Evolutionary conservation across 106 monocot species (phyloP).

Genomic region (Dioscorea alata): DNA sequence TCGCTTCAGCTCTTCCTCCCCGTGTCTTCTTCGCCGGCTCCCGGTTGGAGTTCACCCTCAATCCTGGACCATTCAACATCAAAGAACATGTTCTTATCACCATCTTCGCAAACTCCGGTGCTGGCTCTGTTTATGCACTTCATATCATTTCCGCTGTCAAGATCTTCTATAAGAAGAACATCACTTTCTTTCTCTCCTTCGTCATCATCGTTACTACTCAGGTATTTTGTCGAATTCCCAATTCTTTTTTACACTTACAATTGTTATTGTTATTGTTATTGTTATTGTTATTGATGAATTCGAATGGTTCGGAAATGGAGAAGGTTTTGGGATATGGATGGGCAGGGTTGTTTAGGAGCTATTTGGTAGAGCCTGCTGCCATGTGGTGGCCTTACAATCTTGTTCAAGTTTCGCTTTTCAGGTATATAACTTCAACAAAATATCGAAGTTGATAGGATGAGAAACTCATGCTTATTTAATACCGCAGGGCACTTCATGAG

Average conservation of each 20-base stretch:
- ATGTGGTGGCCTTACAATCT: conserved; percentile 97
- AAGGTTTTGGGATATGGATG: conserved; percentile 86
- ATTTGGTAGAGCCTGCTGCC: conserved; percentile 78
- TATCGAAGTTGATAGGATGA: not conserved
- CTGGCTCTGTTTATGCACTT: conserved; percentile 55
- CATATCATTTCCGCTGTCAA: conserved; percentile 51
- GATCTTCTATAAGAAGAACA: conserved; percentile 50
- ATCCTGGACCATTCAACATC: conserved; percentile 65
- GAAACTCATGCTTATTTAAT: not conserved
- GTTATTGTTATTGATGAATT: not conserved
- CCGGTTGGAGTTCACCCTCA: conserved; percentile 56
- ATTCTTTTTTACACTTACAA: not conserved
- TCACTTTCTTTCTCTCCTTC: conserved; percentile 55
- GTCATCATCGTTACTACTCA: conserved; percentile 41
- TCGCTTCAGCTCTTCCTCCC: conserved; percentile 34
- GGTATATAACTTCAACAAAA: conserved; percentile 18
- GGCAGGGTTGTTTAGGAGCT: conserved; percentile 86
- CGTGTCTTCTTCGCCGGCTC: conserved; percentile 30
- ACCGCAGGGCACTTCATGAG: conserved; percentile 44
- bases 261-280: not conserved
- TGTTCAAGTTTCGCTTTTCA: conserved; percentile 95
- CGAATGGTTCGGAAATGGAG: not conserved
- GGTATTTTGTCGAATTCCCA: not conserved
- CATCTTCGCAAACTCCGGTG: conserved; percentile 71
- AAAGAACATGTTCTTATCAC: conserved; percentile 86